Evolutionary conservation across 176 grass and related monocot genomes (phyloP).

Genomic region (Eragrostis nindensis): DNA sequence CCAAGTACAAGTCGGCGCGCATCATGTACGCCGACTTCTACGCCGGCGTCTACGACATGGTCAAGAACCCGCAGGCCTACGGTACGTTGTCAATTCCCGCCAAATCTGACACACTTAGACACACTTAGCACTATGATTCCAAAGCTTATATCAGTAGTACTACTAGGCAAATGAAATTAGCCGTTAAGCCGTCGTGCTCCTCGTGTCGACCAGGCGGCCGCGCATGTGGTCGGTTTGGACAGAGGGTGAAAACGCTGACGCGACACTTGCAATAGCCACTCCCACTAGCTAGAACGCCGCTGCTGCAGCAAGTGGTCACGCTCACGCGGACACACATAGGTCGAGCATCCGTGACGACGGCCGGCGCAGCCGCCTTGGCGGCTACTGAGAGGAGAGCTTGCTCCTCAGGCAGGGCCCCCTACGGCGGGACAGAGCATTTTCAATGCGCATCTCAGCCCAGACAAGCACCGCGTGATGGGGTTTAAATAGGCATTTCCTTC

Average conservation of each 20-base stretch:
- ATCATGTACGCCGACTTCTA: conserved; percentile 79
- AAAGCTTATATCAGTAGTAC: too few relatives aligned
- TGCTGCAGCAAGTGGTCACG: conserved; percentile 9
- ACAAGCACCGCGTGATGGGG: conserved; percentile 5
- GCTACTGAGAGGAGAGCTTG: background rate
- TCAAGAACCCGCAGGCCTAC: conserved; percentile 49
- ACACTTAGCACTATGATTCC: too few relatives aligned
- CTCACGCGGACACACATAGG: background rate
- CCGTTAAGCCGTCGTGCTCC: background rate
- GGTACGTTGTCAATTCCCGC: too few relatives aligned
- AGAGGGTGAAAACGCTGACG: background rate
- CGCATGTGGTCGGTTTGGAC: background rate
- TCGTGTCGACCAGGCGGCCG: background rate
- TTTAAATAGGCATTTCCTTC: background rate
- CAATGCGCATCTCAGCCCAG: conserved; percentile 1
- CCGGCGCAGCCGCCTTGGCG: background rate
- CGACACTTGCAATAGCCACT: background rate
- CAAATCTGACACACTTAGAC: too few relatives aligned
- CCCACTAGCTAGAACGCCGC: background rate
- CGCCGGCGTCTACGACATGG: conserved; percentile 57
- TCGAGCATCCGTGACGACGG: conserved; percentile 2
- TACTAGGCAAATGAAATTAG: too few relatives aligned
- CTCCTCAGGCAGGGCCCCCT: background rate
- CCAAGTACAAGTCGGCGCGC: conserved; percentile 40
- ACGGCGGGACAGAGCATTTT: background rate